Conservation (phyloP, 768 basidiomycete species). For the Tephrocybe sp. region DNA sequence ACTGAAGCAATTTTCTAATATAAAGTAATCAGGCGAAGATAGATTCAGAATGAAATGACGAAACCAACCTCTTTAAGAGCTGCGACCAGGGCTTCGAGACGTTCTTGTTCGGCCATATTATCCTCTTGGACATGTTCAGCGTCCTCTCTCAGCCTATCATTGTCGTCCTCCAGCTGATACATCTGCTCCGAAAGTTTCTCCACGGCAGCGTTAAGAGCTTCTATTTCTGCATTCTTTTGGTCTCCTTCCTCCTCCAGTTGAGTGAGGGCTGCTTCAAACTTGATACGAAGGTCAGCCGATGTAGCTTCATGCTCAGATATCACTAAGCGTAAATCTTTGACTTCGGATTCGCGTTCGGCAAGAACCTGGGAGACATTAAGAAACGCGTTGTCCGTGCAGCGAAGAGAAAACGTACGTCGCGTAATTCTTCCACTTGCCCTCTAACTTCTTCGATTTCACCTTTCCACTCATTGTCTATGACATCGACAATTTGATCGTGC, state of each 20-base stretch:
- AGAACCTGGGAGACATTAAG: conserved; percentile 46
- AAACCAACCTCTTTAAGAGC: conserved; percentile 77
- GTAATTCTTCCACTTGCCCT: conserved; percentile 75
- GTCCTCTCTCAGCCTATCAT: conserved; percentile 74
- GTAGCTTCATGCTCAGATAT: conserved; percentile 75
- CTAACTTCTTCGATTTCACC: conserved; percentile 84
- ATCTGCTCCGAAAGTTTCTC: conserved; percentile 79
- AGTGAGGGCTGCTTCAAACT: conserved; percentile 71
- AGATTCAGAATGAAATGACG: background rate
- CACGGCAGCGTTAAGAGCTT: conserved; percentile 70
- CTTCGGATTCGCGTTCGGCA: conserved; percentile 77
- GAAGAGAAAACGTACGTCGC: conserved; percentile 48
- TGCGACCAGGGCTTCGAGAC: conserved; percentile 59
- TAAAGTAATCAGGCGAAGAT: background rate
- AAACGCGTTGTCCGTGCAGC: conserved; percentile 5
- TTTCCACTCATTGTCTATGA: conserved; percentile 82
- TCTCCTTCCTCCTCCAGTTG: conserved; percentile 78
- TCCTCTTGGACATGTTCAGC: conserved; percentile 67
- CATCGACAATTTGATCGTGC: conserved; percentile 67
- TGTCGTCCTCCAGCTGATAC: conserved; percentile 84
- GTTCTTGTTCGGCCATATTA: conserved; percentile 66
- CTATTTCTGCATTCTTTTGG: conserved; percentile 77
- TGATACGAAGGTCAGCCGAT: conserved; percentile 64
- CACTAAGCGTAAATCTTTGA: conserved; percentile 68
- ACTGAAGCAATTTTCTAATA: conserved; percentile 63